Evolutionary conservation across 805 yeast species (phyloP), one percentile per base, ranked within the genome.

Genomic region (Saccharomycopsis babjevae): DNA sequence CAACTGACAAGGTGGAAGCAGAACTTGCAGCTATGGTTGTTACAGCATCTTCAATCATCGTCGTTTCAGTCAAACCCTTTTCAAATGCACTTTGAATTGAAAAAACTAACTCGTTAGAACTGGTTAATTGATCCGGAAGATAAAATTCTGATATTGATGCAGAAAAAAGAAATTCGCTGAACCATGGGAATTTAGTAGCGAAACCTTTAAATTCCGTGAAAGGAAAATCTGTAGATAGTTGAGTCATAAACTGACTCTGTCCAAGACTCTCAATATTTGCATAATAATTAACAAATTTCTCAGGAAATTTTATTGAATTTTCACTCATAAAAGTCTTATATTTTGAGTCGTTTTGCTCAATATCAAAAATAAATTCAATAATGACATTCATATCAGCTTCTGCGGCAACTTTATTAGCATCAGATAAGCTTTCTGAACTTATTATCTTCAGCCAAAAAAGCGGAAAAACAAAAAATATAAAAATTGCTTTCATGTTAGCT

Each of bases 121-220:
- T 42, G 15, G 65, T 63, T 59, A 72, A 68, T 42, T 73, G 72
- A 8, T 62, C 59, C 1, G 77, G 74, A 10, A 66, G 61, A 52
- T 67, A 69, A 20, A 72, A 63, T 5, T 68, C 65, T 2, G 75
- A 61, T 6, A 59, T 63, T 1, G 67, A 67, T 1, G 66, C 73
- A 1, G 63, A 69, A 1, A 59, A 20, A 8, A 73, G 57, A 50
- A 72, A 61, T 1, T 69, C 63, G 2, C 68, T 38, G 56, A 73
- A 70, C 76, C 76, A 73, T 1, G 75, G 76, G 58, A 74, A 72
- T 3, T 66, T 69, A 6, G 70, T 61, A 18, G 71, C 64, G 52
- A 67, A 72, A 1, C 74, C 70, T n/a, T 68, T 34, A 60, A 74
- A 73, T 8, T 66, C 70, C 1, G 69, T 65, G 59, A 73, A 67